Evolutionary conservation across 176 grass and related monocot species (phyloP).

Genomic region (Phoenix roebelenii): DNA sequence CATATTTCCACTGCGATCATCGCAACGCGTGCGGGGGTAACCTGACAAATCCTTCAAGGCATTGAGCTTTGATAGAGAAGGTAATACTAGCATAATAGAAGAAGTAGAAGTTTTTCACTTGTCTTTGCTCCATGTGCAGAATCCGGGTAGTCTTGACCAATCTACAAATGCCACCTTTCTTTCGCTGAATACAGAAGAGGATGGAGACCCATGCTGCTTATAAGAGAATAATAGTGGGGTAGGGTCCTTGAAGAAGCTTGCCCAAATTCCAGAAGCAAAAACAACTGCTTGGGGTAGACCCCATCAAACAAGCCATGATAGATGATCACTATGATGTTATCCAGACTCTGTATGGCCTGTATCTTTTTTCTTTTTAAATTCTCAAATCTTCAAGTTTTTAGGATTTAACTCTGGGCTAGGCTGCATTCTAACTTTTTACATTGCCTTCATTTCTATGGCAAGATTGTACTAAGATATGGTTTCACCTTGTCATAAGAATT

Average conservation of each 20-base stretch:
- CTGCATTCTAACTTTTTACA: too few species aligned
- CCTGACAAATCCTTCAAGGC: too few species aligned
- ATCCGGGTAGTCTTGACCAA: not conserved
- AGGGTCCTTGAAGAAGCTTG: not conserved
- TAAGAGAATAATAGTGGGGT: not conserved
- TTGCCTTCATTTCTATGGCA: too few species aligned
- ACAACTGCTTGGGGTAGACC: not conserved
- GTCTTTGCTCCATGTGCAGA: constrained; percentile 4
- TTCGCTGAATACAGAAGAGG: not conserved
- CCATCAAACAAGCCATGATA: not conserved
- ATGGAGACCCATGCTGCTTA: not conserved
- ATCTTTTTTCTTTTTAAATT: too few species aligned
- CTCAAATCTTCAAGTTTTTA: too few species aligned
- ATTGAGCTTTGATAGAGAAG: too few species aligned
- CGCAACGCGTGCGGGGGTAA: too few species aligned
- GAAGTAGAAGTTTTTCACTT: not conserved
- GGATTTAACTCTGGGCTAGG: too few species aligned
- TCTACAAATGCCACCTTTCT: not conserved
- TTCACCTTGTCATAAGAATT: too few species aligned
- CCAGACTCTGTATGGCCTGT: not conserved
- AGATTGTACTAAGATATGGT: too few species aligned
- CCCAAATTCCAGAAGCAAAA: not conserved
- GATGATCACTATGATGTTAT: not conserved
- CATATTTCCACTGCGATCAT: too few species aligned
- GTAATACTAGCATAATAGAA: too few species aligned